A percentile compares a stretch with the other conserved stretches of the same genome.
These are phyloP conservation scores for Rhynchosporium agropyri DNA, from an alignment of 2,329 filamentous ascomycete species.

Conservation along the genomic window DNA sequence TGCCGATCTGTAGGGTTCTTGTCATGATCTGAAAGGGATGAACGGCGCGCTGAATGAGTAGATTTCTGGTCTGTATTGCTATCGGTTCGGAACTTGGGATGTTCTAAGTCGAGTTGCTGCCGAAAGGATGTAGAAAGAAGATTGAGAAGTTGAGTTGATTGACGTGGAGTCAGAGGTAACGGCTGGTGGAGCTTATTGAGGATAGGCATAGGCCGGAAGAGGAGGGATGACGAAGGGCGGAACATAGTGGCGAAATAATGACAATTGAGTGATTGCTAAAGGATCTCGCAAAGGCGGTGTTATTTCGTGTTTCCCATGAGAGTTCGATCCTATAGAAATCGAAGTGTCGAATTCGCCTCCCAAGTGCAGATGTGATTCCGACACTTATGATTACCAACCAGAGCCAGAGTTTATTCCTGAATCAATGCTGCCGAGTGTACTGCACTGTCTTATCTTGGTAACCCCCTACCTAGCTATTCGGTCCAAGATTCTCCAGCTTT, in stretches of 20 bases:
- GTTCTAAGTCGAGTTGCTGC: conserved; percentile 61
- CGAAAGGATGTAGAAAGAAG: conserved; percentile 66
- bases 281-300: not conserved
- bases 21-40: conserved; percentile 23
- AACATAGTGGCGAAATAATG: conserved; percentile 44
- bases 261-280: not conserved
- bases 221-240: conserved; percentile 52
- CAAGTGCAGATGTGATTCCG: too few species aligned
- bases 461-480: too few species aligned
- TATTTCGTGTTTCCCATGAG: not conserved
- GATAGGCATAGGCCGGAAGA: conserved; percentile 52
- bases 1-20: conserved; percentile 48
- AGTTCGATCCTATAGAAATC: not conserved
- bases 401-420: too few species aligned
- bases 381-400: too few species aligned
- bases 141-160: conserved; percentile 61
- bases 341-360: not conserved
- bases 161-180: conserved; percentile 56
- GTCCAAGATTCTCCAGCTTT: too few species aligned
- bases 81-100: conserved; percentile 41
- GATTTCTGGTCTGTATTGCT: conserved; percentile 6
- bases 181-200: conserved; percentile 44
- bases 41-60: conserved; percentile 28
- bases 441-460: too few species aligned
- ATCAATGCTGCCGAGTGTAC: too few species aligned